Evolutionary conservation across 495 filamentous ascomycete species (phyloP), one percentile per base, ranked within the genome.

Genomic region (Penicillium coprophilum): DNA sequence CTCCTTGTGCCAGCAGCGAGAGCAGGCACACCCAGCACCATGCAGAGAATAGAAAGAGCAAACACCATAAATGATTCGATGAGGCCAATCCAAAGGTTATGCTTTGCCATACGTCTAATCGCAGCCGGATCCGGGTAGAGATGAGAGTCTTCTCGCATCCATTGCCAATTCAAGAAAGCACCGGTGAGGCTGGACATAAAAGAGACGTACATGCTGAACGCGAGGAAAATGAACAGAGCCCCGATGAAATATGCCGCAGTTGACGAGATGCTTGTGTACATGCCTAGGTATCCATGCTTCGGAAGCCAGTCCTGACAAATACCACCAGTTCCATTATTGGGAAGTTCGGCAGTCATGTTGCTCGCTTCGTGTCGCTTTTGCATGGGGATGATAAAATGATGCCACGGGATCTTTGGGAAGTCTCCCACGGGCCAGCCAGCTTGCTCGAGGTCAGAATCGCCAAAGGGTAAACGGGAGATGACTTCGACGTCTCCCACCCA

Each of bases 401-500:
- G 71, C 72, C 72, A 75, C 0, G 72, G 72, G 12, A 75, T 72
- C 46, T 75, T 75, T 6, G 72, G 72, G 46, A 60, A 65, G n/a
- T 55, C 56, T 1, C 61, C 62, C 0, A 28, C 15, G 10, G 67
- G 64, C 72, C 72, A 75, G 10, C 67, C 60, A 0, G 71, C 67
- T 60, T 75, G 72, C 3, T 60, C 66, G 39, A 71, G 50, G 39
- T 75, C 72, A 10, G 66, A 69, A 24, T 73, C 71, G 1, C 67
- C 67, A 46, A 75, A 75, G 4, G 72, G 72, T 1, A 75, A 58
- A 43, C 66, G 67, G n/a, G 72, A 75, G 41, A 75, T 66, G 31
- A 73, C 9, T 45, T 75, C 72, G 20, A 71, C 40, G 21, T 70
- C 56, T 5, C 66, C 71, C 5, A 72, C 23, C 72, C 71, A 75